Evolutionary conservation across 495 filamentous ascomycete genomes (phyloP), one percentile per base, ranked within the genome.

Genomic region (Schizothecium vesticola): DNA sequence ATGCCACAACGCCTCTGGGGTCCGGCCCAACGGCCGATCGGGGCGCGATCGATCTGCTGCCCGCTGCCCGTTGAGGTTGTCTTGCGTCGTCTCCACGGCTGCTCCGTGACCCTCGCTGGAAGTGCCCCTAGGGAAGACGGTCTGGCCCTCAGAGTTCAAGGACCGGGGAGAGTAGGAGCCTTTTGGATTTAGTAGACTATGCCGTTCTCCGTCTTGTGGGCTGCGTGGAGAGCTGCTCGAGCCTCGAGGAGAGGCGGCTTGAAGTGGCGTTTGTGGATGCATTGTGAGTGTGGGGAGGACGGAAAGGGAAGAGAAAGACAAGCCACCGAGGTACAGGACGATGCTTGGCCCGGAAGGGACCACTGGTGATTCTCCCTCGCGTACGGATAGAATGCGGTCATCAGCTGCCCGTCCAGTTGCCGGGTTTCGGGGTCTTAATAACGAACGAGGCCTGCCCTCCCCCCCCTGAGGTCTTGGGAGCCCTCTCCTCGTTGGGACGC

Each of bases 251-350:
- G 65, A 29, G 22, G 19, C 6, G 43, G 16, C 4, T 26, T 21
- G 43, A 22, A 16, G 26, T 51, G 56, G 63, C 57, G 56, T 59
- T 31, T 61, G 65, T 58, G 55, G 12, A 59, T 24, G 33, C 26
- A 66, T 58, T 31, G 33, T 2, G 65, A 9, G 21, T 66, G 56
- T 29, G 56, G 56, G 26, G 43, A 51, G 43, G 43, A 51, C 43
- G 5, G 19, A 51, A 51, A 8, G 43, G 43, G 43, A 51, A 51
- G 43, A 51, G 43, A 51, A n/a, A 51, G 43, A 58, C 65, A 66
- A 66, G 65, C 65, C 65, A 66, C 65, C 57, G 31, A 61, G 56
- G 65, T n/a, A 25, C 58, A 24, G 26, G 58, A 59, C 58, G 26
- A 24, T 24, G n/a, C 21, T 28, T 23, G 22, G 58, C 58, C 23